Percentiles rank a stretch among this genome's conserved stretches.
These are phyloP conservation scores for Mychonastes homosphaera DNA, from an alignment of 139 green algal species.

Conservation along the genomic window DNA sequence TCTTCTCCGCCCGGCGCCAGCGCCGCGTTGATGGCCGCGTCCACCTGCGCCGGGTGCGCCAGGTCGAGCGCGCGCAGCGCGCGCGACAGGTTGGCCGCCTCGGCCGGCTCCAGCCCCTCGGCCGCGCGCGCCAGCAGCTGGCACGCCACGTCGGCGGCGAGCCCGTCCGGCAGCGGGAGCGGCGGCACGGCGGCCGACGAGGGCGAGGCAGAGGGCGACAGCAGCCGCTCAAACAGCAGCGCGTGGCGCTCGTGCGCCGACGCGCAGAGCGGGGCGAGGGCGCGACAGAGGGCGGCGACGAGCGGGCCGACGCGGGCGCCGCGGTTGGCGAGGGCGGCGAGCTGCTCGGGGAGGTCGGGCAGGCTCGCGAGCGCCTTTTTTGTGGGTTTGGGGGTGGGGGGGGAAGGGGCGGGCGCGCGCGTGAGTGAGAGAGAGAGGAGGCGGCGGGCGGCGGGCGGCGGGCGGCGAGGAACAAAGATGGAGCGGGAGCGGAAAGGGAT, in stretches of 20 bases:
- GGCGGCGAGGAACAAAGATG: no score
- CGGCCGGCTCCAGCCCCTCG: slow-evolving; percentile 19
- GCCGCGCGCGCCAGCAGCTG: slow-evolving; percentile 9
- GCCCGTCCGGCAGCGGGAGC: slow-evolving; percentile 10
- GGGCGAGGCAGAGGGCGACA: slow-evolving; percentile 3
- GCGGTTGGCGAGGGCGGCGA: slow-evolving; percentile 22
- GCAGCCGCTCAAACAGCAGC: slow-evolving; percentile 24
- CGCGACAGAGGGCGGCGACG: slow-evolving; percentile 13
- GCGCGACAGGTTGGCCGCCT: slow-evolving; percentile 9
- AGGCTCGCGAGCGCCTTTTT: not conserved
- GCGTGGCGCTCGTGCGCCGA: not conserved
- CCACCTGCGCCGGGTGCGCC: slow-evolving; percentile 25
- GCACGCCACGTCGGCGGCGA: slow-evolving; percentile 2
- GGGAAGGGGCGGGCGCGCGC: no score
- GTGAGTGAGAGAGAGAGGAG: no score
- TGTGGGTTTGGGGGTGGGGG: not conserved
- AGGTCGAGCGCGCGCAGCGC: slow-evolving; percentile 37
- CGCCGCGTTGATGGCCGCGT: slow-evolving; percentile 34
- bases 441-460: no score
- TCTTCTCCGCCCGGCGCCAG: slow-evolving; percentile 8
- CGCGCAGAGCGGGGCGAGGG: slow-evolving; percentile 14
- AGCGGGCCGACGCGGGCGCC: slow-evolving; percentile 22
- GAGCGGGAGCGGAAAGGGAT: no score
- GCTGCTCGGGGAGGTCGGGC: slow-evolving; percentile 13
- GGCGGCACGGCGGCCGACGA: slow-evolving; percentile 3